phyloP scores from a whole-genome alignment of 23 red algal species.

The Pyropia yezoensis region DNA sequence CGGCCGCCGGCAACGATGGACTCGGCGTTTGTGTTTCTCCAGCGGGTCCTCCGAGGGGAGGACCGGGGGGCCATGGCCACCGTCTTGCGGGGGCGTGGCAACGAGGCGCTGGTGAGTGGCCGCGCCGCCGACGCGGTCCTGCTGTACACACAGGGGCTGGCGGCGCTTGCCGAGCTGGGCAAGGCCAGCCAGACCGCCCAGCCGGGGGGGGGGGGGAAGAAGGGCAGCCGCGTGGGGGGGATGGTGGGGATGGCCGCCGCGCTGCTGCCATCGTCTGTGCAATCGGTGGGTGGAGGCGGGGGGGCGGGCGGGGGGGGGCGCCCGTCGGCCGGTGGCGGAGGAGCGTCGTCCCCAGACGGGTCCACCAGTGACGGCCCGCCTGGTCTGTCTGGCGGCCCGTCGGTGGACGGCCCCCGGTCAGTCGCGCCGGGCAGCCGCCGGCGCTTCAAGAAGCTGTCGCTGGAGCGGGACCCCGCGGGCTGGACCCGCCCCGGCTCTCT shows the following conservation, averaged over 20 bases:
- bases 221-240: background rate
- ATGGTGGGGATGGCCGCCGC: background rate
- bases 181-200: too few species aligned
- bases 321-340: background rate
- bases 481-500: too few species aligned
- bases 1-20: conserved; percentile 53
- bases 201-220: background rate
- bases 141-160: conserved; percentile 38
- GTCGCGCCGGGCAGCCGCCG: too few species aligned
- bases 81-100: conserved; percentile 32
- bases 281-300: background rate
- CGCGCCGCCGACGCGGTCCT: conserved; percentile 36
- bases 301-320: background rate
- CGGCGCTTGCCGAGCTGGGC: conserved; percentile 12
- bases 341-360: background rate
- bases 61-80: conserved; percentile 11
- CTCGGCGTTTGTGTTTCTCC: conserved; percentile 33
- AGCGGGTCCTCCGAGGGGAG: conserved; percentile 8
- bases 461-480: too few species aligned
- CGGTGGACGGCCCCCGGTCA: too few species aligned
- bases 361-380: too few species aligned
- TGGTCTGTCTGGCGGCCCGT: too few species aligned
- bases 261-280: background rate
- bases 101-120: conserved; percentile 34
- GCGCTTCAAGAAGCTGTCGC: too few species aligned